Evolutionary conservation across 331 rosid genomes (phyloP).

Genomic region (Pyrus hybrid): DNA sequence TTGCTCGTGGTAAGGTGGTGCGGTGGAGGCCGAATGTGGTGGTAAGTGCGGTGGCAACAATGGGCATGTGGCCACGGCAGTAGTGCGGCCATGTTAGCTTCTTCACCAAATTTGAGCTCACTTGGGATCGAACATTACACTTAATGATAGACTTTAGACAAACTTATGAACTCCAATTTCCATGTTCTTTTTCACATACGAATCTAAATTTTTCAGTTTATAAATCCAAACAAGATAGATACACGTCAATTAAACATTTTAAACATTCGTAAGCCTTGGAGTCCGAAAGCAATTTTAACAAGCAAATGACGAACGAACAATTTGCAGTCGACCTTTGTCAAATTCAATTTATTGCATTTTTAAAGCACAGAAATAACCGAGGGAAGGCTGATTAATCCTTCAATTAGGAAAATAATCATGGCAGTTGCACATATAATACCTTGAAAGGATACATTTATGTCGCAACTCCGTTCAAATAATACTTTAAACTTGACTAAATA

Average conservation of each 20-base stretch:
- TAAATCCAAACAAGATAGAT: background rate
- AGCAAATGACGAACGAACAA: background rate
- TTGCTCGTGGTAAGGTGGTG: background rate
- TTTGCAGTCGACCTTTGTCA: background rate
- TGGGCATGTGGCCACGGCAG: background rate
- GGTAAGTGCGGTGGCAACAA: background rate
- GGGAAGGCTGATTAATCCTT: background rate
- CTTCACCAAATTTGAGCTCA: background rate
- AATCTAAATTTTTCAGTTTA: too few species aligned
- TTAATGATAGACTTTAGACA: background rate
- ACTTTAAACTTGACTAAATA: too few species aligned
- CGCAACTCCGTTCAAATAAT: background rate
- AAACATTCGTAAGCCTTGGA: too few species aligned
- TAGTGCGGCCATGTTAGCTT: background rate
- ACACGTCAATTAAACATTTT: background rate
- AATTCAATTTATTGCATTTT: background rate
- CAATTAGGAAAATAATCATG: background rate
- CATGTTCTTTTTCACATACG: too few species aligned
- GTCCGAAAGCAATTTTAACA: background rate
- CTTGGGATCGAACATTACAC: background rate
- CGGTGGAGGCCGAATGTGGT: background rate
- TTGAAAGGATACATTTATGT: too few species aligned
- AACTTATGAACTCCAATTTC: background rate
- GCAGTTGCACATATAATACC: background rate
- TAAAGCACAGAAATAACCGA: background rate